Percentiles rank a stretch among this genome's conserved stretches.
Conservation (phyloP, 164 flowering plant genomes). For the Akebia trifoliata region DNA sequence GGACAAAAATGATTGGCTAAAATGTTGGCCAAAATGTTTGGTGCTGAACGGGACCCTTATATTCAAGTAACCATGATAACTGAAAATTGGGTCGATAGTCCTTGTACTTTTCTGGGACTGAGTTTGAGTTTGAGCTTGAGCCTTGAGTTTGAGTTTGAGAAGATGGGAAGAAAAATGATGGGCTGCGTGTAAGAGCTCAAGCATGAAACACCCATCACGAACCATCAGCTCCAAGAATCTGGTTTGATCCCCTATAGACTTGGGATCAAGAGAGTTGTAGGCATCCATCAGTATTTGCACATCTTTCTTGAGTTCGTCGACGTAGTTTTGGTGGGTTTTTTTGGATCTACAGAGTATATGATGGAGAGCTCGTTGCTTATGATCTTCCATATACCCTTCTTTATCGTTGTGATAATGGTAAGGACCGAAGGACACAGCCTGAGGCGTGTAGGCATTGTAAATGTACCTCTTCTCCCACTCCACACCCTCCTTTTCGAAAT, state of each 20-base stretch:
- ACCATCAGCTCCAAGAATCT: conserved; percentile 46
- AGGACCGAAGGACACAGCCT: conserved; percentile 45
- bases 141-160: too few species aligned
- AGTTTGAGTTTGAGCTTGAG: too few species aligned
- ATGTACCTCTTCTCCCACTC: conserved; percentile 24
- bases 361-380: conserved; percentile 50
- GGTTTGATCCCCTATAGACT: conserved; percentile 18
- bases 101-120: too few species aligned
- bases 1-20: too few species aligned
- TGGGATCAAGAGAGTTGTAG: conserved; percentile 26
- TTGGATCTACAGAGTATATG: conserved; percentile 40
- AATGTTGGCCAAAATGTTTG: too few species aligned
- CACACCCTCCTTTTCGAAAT: conserved; percentile 9
- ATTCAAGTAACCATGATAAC: conserved; percentile 47
- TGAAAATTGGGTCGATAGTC: conserved; percentile 59
- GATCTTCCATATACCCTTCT: conserved; percentile 37
- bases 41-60: too few species aligned
- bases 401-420: conserved; percentile 52
- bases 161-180: not conserved
- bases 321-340: conserved; percentile 20
- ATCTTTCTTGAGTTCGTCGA: conserved; percentile 21
- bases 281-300: conserved; percentile 20
- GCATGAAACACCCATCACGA: conserved; percentile 53
- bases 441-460: conserved; percentile 35
- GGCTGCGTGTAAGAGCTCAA: conserved; percentile 34